Percentiles rank a stretch among this genome's conserved stretches.
These are phyloP conservation scores for Penicillium antarcticum DNA, from an alignment of 495 filamentous ascomycete genomes.

Conservation along the genomic window DNA sequence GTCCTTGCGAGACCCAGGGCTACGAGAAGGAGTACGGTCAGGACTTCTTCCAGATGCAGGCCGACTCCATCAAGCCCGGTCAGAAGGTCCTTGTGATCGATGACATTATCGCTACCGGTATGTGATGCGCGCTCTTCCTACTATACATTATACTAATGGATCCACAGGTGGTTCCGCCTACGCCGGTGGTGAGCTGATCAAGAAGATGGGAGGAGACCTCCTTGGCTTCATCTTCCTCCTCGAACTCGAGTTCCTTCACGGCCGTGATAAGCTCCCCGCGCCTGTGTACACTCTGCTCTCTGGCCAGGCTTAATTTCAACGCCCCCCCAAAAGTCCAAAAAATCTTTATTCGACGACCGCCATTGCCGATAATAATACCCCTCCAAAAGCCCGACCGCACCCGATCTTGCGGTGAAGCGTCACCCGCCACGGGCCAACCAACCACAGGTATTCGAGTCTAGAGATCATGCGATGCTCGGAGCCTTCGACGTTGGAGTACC, in stretches of 20 bases:
- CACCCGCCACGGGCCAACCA: neutral
- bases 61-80: constrained; percentile 75
- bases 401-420: constrained; percentile 5
- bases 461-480: neutral
- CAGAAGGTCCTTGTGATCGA: constrained; percentile 92
- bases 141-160: neutral
- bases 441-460: neutral
- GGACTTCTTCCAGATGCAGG: constrained; percentile 96
- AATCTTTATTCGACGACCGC: constrained; percentile 7
- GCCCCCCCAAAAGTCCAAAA: neutral
- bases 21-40: constrained; percentile 97
- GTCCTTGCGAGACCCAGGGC: constrained; percentile 72
- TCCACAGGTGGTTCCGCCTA: constrained; percentile 80
- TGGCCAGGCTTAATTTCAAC: constrained; percentile 43
- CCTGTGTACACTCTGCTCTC: constrained; percentile 81
- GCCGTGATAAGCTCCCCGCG: constrained; percentile 81
- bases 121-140: constrained; percentile 17
- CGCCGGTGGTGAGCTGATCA: constrained; percentile 81
- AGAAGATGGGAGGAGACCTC: constrained; percentile 77
- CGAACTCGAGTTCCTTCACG: constrained; percentile 92
- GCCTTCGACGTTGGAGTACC: constrained; percentile 4
- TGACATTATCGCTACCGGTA: constrained; percentile 98
- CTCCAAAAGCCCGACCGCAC: constrained; percentile 1
- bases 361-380: constrained; percentile 5
- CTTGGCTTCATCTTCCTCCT: constrained; percentile 93